phyloP scores from a whole-genome alignment of 2,329 filamentous ascomycete genomes.

The Cladosporium phlei region DNA sequence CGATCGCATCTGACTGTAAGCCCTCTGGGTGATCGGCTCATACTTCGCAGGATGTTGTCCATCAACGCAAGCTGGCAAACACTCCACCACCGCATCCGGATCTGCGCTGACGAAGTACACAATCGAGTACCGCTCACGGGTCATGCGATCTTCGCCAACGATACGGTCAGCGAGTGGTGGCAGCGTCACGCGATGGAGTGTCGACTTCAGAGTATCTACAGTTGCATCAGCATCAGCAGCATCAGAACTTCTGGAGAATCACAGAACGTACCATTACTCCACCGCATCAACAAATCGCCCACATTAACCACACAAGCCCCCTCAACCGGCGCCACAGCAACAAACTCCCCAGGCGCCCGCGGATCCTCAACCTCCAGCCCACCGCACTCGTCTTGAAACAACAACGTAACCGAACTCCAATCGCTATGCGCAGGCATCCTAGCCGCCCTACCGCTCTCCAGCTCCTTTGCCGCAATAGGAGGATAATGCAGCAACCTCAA shows the following conservation, averaged over 20 bases:
- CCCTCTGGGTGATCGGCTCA: slow-evolving; percentile 36
- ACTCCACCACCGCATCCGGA: slow-evolving; percentile 36
- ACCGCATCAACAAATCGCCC: slow-evolving; percentile 38
- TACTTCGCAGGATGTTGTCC: slow-evolving; percentile 34
- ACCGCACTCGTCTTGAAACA: slow-evolving; percentile 40
- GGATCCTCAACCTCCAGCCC: slow-evolving; percentile 38
- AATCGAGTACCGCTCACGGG: slow-evolving; percentile 36
- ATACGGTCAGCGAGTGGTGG: slow-evolving; percentile 24
- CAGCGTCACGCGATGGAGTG: slow-evolving; percentile 37
- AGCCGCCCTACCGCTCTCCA: slow-evolving; percentile 30
- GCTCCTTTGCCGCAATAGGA: slow-evolving; percentile 25
- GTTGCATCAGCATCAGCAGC: not conserved
- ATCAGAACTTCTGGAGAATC: not conserved
- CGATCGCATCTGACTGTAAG: slow-evolving; percentile 32
- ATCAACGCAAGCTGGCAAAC: slow-evolving; percentile 33
- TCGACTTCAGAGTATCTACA: slow-evolving; percentile 33
- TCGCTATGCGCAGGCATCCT: slow-evolving; percentile 39
- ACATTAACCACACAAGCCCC: slow-evolving; percentile 37
- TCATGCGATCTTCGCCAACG: slow-evolving; percentile 25
- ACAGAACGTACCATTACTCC: slow-evolving; percentile 29
- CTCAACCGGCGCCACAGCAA: slow-evolving; percentile 28
- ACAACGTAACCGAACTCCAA: slow-evolving; percentile 39
- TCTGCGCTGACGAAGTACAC: slow-evolving; percentile 39
- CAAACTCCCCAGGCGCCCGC: slow-evolving; percentile 25
- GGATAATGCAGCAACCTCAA: slow-evolving; percentile 38